Evolutionary conservation across 441 rosid species (phyloP).

Genomic region (Gossypium davidsonii): DNA sequence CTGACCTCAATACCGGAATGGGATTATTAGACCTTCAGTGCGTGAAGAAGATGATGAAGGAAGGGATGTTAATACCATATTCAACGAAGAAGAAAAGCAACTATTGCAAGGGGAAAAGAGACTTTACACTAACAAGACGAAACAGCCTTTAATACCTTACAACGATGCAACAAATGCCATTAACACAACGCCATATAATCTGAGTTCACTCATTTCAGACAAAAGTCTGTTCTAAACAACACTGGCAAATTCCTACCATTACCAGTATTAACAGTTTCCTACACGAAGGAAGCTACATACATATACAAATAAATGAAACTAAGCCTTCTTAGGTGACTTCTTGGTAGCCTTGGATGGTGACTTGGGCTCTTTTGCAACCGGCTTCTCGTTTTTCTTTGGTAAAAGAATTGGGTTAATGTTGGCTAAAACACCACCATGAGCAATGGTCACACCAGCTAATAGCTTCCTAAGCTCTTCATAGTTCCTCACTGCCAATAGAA

Average conservation of each 20-base stretch:
- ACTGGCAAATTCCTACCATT: not conserved
- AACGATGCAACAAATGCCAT: not conserved
- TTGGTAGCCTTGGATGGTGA: constrained; percentile 47
- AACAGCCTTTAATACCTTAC: not conserved
- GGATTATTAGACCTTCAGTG: too few species aligned
- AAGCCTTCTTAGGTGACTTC: constrained; percentile 52
- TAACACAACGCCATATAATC: not conserved
- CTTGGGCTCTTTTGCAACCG: constrained; percentile 35
- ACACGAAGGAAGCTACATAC: not conserved
- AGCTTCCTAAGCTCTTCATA: constrained; percentile 58
- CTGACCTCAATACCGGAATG: too few species aligned
- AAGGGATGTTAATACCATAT: too few species aligned
- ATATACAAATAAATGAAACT: not conserved
- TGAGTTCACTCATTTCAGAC: constrained; percentile 5
- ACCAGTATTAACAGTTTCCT: not conserved
- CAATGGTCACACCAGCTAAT: constrained; percentile 46
- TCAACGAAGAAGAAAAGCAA: not conserved
- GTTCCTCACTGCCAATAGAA: constrained; percentile 49
- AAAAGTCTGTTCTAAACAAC: not conserved
- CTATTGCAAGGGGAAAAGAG: too few species aligned
- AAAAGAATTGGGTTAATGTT: constrained; percentile 55
- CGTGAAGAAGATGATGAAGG: too few species aligned
- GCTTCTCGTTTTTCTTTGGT: constrained; percentile 43
- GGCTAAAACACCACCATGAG: constrained; percentile 14
- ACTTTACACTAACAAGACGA: too few species aligned